Evolutionary conservation across 2,329 filamentous ascomycete species (phyloP).

Genomic region (Dothideomycetes sp.): DNA sequence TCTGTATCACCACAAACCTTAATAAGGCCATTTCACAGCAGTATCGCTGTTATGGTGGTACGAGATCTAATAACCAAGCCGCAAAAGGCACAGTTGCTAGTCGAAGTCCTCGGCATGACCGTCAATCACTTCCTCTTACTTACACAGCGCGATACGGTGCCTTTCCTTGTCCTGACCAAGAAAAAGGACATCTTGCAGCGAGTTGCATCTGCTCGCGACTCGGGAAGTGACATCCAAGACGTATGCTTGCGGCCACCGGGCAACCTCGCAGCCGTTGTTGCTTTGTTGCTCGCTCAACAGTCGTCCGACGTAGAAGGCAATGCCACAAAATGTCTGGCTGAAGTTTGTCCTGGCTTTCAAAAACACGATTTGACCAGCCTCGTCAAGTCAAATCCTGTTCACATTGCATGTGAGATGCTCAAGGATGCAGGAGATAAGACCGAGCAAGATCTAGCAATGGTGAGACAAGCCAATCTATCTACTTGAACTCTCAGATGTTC

Average conservation of each 20-base stretch:
- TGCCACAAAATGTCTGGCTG: slow-evolving; percentile 58
- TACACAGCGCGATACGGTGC: slow-evolving; percentile 74
- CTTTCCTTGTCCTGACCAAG: slow-evolving; percentile 73
- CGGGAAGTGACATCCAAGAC: slow-evolving; percentile 47
- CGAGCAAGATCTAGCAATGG: slow-evolving; percentile 43
- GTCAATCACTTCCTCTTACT: slow-evolving; percentile 64
- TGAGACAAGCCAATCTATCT: slow-evolving; percentile 33
- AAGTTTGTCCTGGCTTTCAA: slow-evolving; percentile 62
- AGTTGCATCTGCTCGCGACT: slow-evolving; percentile 61
- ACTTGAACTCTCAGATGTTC: neutral
- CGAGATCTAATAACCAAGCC: slow-evolving; percentile 73
- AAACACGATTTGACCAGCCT: slow-evolving; percentile 57
- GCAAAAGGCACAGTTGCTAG: slow-evolving; percentile 71
- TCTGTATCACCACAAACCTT: slow-evolving; percentile 56
- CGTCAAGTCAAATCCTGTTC: slow-evolving; percentile 64
- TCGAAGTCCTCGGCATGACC: slow-evolving; percentile 69
- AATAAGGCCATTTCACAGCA: slow-evolving; percentile 82
- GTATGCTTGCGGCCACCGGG: slow-evolving; percentile 47
- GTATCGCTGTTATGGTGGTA: slow-evolving; percentile 69
- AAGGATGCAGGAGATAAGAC: slow-evolving; percentile 67
- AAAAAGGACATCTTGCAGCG: slow-evolving; percentile 69
- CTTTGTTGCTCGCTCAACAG: slow-evolving; percentile 48
- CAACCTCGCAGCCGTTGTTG: slow-evolving; percentile 51
- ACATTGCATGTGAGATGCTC: slow-evolving; percentile 70
- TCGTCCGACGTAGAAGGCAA: slow-evolving; percentile 58